Percentiles rank a stretch among this genome's conserved stretches.
phyloP scores from a whole-genome alignment of 306 rosid species.

The cucumber (Cucumis sativus) region Cucumber_9930_V3 NC_026656.2:19119001-19119500 shows the following conservation, averaged over 20 bases:
- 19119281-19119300: slow-evolving; percentile 75
- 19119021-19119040: slow-evolving; percentile 34
- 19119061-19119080: slow-evolving; percentile 30
- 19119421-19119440: slow-evolving; percentile 7
- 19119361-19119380: slow-evolving; percentile 82
- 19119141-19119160: slow-evolving; percentile 6
- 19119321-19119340: slow-evolving; percentile 62
- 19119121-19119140: slow-evolving; percentile 51
- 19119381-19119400: slow-evolving; percentile 27
- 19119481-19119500: slow-evolving; percentile 55
- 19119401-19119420: slow-evolving; percentile 4
- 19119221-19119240: slow-evolving; percentile 48
- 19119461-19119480: slow-evolving; percentile 43
- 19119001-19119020: slow-evolving; percentile 29
- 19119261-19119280: slow-evolving; percentile 72
- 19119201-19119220: slow-evolving; percentile 46
- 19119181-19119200: not conserved
- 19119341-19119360: slow-evolving; percentile 70
- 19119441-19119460: slow-evolving; percentile 35
- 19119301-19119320: slow-evolving; percentile 78
- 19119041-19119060: slow-evolving; percentile 28
- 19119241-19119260: slow-evolving; percentile 65
- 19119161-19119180: slow-evolving; percentile 1
- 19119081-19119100: slow-evolving; percentile 31
- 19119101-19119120: slow-evolving; percentile 16